Evolutionary conservation across 352 stramenopile species (phyloP), one percentile per base, ranked within the genome.

Genomic region (Thalassiosira hispida): DNA sequence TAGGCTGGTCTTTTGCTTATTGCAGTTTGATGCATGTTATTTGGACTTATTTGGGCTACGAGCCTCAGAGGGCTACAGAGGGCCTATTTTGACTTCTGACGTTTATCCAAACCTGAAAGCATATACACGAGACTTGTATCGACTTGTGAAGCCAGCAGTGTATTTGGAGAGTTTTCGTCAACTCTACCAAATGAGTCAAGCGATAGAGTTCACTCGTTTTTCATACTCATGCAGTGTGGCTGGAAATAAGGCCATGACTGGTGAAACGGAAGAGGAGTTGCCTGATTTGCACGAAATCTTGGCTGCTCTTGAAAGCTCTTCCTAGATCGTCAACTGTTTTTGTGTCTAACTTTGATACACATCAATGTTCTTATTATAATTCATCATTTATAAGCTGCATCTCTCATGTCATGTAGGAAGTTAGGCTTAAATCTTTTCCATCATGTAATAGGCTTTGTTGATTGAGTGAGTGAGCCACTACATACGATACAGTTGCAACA

Each of bases 81-180:
- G 63, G 14, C 12, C 20, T 1, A 62, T 72, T 38, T 42, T 61
- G 29, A 35, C 1, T 9, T 20, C 25, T 22, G 47, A 61, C 23
- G 46, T n/a, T 2, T 61, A 63, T 61, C 29, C 63, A 9, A 72
- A 62, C 16, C 47, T 72, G 33, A 72, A 72, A 57, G 44, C 44
- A 16, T 72, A 72, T 29, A 18, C 20, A 9, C 35, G 46, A 25
- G 44, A 61, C 11, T 5, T 72, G 63, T 61, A 72, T 62, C 27
- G 18, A 3, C 7, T 62, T 9, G 18, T 72, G 9, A 49, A 72
- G 31, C 31, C 63, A 20, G 31, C 44, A 27, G 14, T 72, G 27
- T 7, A 72, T 25, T 47, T 72, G 23, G 46, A 31, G 22, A 29
- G 49, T 20, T 42, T 62, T 9, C 22, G 49, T 20, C 46, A 72